A percentile compares a stretch with the other conserved stretches of the same genome.
phyloP scores from a whole-genome alignment of 108 stramenopile species.

The Skeletonema potamos region DNA sequence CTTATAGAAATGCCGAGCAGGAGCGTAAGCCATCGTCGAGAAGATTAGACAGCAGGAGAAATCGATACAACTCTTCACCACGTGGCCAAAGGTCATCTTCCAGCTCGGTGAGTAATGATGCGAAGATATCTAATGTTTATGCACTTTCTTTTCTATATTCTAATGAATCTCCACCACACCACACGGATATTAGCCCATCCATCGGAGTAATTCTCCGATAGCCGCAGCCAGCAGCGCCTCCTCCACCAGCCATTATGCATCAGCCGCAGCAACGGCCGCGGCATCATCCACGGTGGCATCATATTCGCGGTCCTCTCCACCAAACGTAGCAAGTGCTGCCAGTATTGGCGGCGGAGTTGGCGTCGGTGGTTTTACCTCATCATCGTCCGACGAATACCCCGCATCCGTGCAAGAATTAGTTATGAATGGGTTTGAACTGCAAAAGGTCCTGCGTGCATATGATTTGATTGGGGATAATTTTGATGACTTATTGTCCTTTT shows the following conservation, averaged over 20 bases:
- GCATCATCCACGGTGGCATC: slow-evolving; percentile 30
- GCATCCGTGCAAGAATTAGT: slow-evolving; percentile 77
- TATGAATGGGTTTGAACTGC: slow-evolving; percentile 83
- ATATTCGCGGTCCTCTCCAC: slow-evolving; percentile 7
- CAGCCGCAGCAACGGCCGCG: slow-evolving; percentile 25
- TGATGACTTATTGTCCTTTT: slow-evolving; percentile 72
- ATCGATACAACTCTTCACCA: slow-evolving; percentile 29
- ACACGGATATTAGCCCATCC: slow-evolving; percentile 7
- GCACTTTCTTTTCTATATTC: not conserved
- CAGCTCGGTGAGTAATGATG: slow-evolving; percentile 27
- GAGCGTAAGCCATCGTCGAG: slow-evolving; percentile 58
- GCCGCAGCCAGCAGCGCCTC: slow-evolving; percentile 26
- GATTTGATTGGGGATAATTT: slow-evolving; percentile 85
- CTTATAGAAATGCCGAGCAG: slow-evolving; percentile 55
- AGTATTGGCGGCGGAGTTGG: not conserved
- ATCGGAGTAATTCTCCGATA: slow-evolving; percentile 8
- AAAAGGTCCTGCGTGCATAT: slow-evolving; percentile 70
- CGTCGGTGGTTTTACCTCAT: slow-evolving; percentile 3
- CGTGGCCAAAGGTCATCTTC: slow-evolving; percentile 26
- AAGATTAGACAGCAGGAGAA: slow-evolving; percentile 21
- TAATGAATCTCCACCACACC: not conserved
- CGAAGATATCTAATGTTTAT: not conserved
- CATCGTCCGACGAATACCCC: slow-evolving; percentile 69
- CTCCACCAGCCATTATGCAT: slow-evolving; percentile 29
- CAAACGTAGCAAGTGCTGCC: slow-evolving; percentile 9